Evolutionary conservation across 306 rosid species (phyloP), one percentile per base, ranked within the genome.

Genomic region (Quercus ilex): DNA sequence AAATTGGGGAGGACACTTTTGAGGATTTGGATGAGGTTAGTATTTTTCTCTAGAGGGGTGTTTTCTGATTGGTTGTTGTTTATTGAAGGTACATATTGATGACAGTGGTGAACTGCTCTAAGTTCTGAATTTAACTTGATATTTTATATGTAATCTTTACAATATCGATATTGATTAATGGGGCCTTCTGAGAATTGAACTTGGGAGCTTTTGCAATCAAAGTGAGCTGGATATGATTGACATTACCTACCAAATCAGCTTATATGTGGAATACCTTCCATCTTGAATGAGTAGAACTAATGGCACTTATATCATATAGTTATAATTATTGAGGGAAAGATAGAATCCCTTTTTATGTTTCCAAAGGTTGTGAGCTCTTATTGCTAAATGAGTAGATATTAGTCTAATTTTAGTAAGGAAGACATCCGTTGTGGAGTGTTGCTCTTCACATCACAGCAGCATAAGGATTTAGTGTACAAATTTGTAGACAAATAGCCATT

Each of bases 21-120:
- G 99, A 95, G 87, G 99, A 95, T 85, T 84, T 95, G 80, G 99
- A 95, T 71, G 99, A 95, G 98, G 99, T 95, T 38, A 80, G 90
- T 77, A 30, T 76, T 51, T 55, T 64, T 80, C 58, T 69, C 21
- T 21, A 58, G 25, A 38, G 4, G 41, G 13, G 5, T 43, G 12
- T 71, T 69, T 12, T 23, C 71, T 75, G 23, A 70, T 31, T 67
- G 46, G 68, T 41, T 28, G 26, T 76, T 67, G 15, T 26, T 21
- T 28, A n/a, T 74, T 75, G 21, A 35, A 15, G 4, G 12, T 49
- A 49, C 17, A 18, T 17, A 33, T 19, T 35, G 5, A 67, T 19
- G 51, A 35, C 20, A 19, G 10, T 5, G 8, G 72, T 19, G 13
- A 35, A 18, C 14, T 67, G 38, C 30, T 64, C 13, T 30, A 30